Evolutionary conservation across 768 basidiomycete species (phyloP).

Genomic region (Cystobasidiopsis lactophilus): DNA sequence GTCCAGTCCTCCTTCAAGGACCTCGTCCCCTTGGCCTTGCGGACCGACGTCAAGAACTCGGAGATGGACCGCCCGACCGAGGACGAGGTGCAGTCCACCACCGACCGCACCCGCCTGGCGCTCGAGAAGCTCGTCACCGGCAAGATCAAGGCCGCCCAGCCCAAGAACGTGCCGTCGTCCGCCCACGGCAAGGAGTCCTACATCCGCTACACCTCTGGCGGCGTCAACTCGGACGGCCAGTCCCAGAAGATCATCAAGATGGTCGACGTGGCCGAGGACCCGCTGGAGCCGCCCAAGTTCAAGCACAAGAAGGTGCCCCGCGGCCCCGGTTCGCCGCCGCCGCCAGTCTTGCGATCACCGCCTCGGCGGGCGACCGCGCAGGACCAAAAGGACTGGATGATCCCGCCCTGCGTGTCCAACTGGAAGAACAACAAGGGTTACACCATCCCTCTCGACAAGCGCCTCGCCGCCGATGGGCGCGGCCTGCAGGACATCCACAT

Average conservation of each 20-base stretch:
- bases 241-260: slow-evolving; percentile 98
- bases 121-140: slow-evolving; percentile 82
- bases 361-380: slow-evolving; percentile 87
- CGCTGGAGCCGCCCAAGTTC: slow-evolving; percentile 85
- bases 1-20: slow-evolving; percentile 96
- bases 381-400: slow-evolving; percentile 99
- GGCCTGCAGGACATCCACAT: slow-evolving; percentile 96
- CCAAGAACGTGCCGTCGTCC: slow-evolving; percentile 58
- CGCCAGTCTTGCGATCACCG: slow-evolving; percentile 82
- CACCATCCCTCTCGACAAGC: slow-evolving; percentile 93
- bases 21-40: slow-evolving; percentile 70
- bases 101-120: slow-evolving; percentile 72
- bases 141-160: slow-evolving; percentile 96
- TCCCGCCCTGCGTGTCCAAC: slow-evolving; percentile 96
- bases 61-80: slow-evolving; percentile 87
- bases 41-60: slow-evolving; percentile 62
- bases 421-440: slow-evolving; percentile 99
- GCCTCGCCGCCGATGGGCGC: slow-evolving; percentile 90
- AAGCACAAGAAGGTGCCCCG: slow-evolving; percentile 98
- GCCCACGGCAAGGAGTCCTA: slow-evolving; percentile 46
- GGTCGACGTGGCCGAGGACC: slow-evolving; percentile 94
- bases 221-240: slow-evolving; percentile 35
- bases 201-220: slow-evolving; percentile 80
- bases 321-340: slow-evolving; percentile 87
- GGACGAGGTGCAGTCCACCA: slow-evolving; percentile 71